These are phyloP conservation scores for Juncus inflexus DNA, from an alignment of 176 grass and related monocot species.

Conservation along the genomic window DNA sequence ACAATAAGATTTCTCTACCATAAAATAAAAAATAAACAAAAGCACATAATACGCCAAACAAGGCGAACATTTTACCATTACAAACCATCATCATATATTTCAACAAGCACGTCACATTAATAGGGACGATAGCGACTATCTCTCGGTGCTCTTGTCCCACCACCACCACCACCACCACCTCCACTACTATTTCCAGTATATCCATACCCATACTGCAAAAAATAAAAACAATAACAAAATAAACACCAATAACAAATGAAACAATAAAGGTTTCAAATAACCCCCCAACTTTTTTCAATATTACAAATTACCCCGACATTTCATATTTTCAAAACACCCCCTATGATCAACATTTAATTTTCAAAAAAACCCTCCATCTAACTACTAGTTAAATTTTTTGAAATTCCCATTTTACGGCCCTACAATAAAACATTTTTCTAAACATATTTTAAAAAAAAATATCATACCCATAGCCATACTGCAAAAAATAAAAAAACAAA, in stretches of 20 bases:
- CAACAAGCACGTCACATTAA: conserved; percentile 16
- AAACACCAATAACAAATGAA: background rate
- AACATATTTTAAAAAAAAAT: too few relatives aligned
- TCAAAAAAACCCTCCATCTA: too few relatives aligned
- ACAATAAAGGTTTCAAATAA: background rate
- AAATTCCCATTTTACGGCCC: too few relatives aligned
- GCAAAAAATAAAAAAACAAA: conserved; percentile 5
- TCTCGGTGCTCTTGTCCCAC: conserved; percentile 47
- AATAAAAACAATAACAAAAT: background rate
- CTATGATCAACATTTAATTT: too few relatives aligned
- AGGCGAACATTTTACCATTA: background rate
- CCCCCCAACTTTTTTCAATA: too few relatives aligned
- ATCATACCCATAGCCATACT: background rate
- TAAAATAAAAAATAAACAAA: background rate
- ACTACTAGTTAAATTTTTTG: too few relatives aligned
- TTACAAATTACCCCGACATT: too few relatives aligned
- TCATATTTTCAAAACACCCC: too few relatives aligned
- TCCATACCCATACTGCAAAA: conserved; percentile 36
- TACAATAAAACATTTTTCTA: too few relatives aligned
- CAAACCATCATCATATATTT: background rate
- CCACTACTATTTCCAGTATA: background rate
- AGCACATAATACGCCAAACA: background rate
- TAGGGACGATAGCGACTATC: conserved; percentile 75
- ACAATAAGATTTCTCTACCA: too few relatives aligned
- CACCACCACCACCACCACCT: background rate